These are phyloP conservation scores for Hymenochaete sp. DNA, from an alignment of 1,284 basidiomycete species.

Conservation along the genomic window DNA sequence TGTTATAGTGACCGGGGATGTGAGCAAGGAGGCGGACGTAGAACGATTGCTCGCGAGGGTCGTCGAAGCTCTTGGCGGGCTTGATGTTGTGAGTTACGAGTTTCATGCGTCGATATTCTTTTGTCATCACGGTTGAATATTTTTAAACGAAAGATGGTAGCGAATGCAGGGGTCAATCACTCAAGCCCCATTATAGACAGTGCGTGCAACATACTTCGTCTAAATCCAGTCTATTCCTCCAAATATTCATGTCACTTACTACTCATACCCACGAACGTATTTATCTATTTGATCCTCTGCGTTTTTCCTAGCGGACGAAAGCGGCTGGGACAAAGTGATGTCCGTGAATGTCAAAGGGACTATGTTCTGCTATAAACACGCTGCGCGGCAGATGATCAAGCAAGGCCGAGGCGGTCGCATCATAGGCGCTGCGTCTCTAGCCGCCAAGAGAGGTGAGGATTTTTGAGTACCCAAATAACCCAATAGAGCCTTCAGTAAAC, in stretches of 20 bases:
- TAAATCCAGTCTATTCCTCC: too few species aligned
- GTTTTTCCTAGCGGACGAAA: conserved; percentile 7
- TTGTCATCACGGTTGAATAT: not conserved
- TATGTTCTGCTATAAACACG: conserved; percentile 19
- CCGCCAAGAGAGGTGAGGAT: conserved; percentile 6
- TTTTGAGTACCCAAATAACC: not conserved
- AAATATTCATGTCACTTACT: too few species aligned
- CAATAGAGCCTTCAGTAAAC: not conserved
- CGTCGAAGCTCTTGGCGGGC: conserved; percentile 18
- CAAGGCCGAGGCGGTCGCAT: conserved; percentile 17
- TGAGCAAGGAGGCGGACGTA: conserved; percentile 21
- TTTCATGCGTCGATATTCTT: not conserved
- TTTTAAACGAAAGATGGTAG: conserved; percentile 18
- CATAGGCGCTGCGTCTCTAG: conserved; percentile 15
- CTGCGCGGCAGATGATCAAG: conserved; percentile 20
- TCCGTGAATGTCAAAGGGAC: conserved; percentile 16
- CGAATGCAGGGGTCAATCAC: conserved; percentile 16
- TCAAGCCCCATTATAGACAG: not conserved
- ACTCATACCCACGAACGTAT: too few species aligned
- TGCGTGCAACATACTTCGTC: too few species aligned
- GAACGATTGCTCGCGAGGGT: conserved; percentile 16
- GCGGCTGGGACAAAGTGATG: conserved; percentile 13
- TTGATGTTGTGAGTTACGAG: conserved; percentile 20
- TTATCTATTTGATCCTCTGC: not conserved
- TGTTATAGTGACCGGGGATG: conserved; percentile 16